Percentiles rank a stretch among this genome's conserved stretches.
Conservation (phyloP, 140 eudicot species). For the Erigeron philadelphicus region DNA sequence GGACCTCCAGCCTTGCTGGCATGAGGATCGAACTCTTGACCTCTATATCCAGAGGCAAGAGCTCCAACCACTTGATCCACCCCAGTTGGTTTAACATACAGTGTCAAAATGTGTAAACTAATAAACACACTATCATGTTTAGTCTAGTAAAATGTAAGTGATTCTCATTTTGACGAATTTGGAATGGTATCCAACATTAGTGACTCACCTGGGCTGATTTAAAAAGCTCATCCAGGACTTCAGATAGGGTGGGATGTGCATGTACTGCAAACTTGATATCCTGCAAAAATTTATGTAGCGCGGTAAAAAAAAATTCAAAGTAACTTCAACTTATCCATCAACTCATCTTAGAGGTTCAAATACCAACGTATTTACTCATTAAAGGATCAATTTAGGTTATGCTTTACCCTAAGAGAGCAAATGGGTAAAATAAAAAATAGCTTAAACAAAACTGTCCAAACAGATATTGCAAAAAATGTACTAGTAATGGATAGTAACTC, state of each 20-base stretch:
- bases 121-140: slow-evolving; percentile 7
- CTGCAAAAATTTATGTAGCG: slow-evolving; percentile 35
- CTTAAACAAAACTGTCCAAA: neutral
- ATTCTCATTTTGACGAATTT: neutral
- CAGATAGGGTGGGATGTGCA: slow-evolving; percentile 97
- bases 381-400: neutral
- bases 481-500: neutral
- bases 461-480: neutral
- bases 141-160: neutral
- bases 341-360: neutral
- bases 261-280: slow-evolving; percentile 86
- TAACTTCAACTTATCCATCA: neutral
- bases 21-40: too few relatives aligned
- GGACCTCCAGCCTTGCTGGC: too few relatives aligned
- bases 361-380: neutral
- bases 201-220: slow-evolving; percentile 72
- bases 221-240: slow-evolving; percentile 88
- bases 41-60: too few relatives aligned
- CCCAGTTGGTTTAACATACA: too few relatives aligned
- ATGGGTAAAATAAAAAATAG: neutral
- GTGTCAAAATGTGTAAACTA: neutral
- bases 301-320: neutral
- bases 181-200: slow-evolving; percentile 5
- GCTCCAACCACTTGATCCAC: too few relatives aligned
- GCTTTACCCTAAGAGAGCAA: neutral